Base-by-base conservation (phyloP, 225 moss, liverwort and hornwort species). In the Marchantia paleacea region DNA sequence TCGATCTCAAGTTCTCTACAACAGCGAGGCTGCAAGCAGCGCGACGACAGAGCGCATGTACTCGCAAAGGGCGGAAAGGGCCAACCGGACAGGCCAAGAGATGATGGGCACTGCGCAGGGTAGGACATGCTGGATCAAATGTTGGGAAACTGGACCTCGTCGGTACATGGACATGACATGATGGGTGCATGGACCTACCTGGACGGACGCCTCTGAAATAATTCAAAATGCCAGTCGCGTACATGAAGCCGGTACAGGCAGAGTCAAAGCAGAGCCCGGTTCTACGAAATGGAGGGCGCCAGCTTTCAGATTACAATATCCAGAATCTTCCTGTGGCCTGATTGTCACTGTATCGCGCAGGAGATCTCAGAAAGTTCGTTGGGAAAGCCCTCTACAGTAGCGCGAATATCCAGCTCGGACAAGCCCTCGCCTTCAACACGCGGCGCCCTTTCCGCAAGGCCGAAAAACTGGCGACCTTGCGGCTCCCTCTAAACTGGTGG, bases 401-500 rank as follows among this genome's bases (percentile, higher is more conserved):
- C 12, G 29, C 29, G 30, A 68, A 68, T 16, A 52, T 73, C 55
- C 54, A 74, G 55, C 54, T 74, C 55, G 74, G 74, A 25, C 73
- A 53, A 52, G 48, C 47, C 48, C 10, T 47, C 4, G 4, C 18
- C 19, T 19, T 19, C 10, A 70, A 70, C 69, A 70, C 69, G 74
- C 74, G 54, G 54, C 25, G 25, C 51, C 12, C 26, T 55, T 15
- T 15, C 6, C 54, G 54, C 52, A 7, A 73, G 26, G 52, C 15
- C 8, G 24, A 24, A 15, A 30, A 53, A 16, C 20, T 53, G 28
- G 74, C 54, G 12, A 26, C 24, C 52, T 53, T 53, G 73, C 25
- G 74, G 74, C 74, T 74, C 15, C 29, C 28, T 53, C 74, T 29
- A 74, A 74, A 74, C 25, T 74, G n/a, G 54, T 28, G 26, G 28